Conservation (phyloP, 202 grass and related monocot species). For the Setaria viridis region DNA sequence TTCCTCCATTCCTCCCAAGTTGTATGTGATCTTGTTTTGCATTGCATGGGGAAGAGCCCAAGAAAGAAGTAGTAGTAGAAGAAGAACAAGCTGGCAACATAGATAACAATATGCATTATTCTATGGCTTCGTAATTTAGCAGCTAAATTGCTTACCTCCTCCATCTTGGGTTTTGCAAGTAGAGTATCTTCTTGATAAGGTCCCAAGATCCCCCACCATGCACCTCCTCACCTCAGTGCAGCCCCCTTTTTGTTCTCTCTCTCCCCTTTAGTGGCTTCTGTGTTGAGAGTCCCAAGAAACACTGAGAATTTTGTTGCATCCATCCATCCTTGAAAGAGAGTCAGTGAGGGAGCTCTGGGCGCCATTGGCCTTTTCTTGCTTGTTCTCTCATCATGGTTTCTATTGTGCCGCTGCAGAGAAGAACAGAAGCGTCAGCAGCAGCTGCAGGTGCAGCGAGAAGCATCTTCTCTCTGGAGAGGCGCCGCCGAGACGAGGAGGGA, state of each 20-base stretch:
- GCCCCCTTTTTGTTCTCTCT: slow-evolving; percentile 48
- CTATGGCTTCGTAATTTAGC: slow-evolving; percentile 44
- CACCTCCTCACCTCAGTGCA: slow-evolving; percentile 28
- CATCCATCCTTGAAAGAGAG: slow-evolving; percentile 24
- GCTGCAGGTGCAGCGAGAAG: slow-evolving; percentile 33
- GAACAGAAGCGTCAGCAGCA: slow-evolving; percentile 35
- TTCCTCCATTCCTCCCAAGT: not conserved
- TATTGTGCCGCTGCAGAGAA: slow-evolving; percentile 63
- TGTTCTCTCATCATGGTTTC: slow-evolving; percentile 54
- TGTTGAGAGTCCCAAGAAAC: slow-evolving; percentile 65
- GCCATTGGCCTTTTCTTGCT: slow-evolving; percentile 56
- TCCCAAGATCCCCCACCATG: slow-evolving; percentile 60
- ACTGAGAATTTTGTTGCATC: slow-evolving; percentile 61
- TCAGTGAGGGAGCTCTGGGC: slow-evolving; percentile 16
- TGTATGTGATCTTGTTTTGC: slow-evolving; percentile 29
- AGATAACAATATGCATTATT: slow-evolving; percentile 37
- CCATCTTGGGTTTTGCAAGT: slow-evolving; percentile 47
- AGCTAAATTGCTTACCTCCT: slow-evolving; percentile 13
- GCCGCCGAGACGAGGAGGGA: not conserved
- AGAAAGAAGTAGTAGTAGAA: slow-evolving; percentile 21
- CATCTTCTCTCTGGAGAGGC: slow-evolving; percentile 39
- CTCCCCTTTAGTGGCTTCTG: slow-evolving; percentile 23
- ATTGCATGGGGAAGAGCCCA: slow-evolving; percentile 49
- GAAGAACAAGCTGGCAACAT: slow-evolving; percentile 36
- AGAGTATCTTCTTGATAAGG: slow-evolving; percentile 67